Conservation (phyloP, 2,329 filamentous ascomycete genomes). For the Leptoxyphium fumago region DNA sequence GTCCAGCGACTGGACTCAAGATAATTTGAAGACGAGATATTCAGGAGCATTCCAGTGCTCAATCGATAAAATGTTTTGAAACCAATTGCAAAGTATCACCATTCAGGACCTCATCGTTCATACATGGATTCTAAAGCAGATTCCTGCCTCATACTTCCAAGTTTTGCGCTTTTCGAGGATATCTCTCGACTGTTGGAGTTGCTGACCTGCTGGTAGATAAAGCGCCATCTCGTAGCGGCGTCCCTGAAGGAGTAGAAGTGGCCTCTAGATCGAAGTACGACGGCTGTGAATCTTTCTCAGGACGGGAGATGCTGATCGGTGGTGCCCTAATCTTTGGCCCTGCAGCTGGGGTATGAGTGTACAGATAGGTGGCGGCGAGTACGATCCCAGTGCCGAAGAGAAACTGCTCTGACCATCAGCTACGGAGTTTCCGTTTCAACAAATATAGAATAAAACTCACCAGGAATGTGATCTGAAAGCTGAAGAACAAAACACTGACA, state of each 20-base stretch:
- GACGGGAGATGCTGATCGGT: slow-evolving; percentile 54
- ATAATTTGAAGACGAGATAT: too few species aligned
- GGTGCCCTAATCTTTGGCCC: slow-evolving; percentile 36
- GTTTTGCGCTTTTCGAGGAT: slow-evolving; percentile 23
- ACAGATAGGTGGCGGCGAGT: slow-evolving; percentile 70
- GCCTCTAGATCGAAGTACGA: slow-evolving; percentile 28
- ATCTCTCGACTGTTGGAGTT: slow-evolving; percentile 19
- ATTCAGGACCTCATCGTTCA: too few species aligned
- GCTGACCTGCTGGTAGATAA: slow-evolving; percentile 35
- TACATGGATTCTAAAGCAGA: too few species aligned
- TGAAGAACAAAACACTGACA: slow-evolving; percentile 73
- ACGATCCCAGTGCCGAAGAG: slow-evolving; percentile 66
- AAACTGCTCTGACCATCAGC: slow-evolving; percentile 43
- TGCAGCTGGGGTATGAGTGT: slow-evolving; percentile 51
- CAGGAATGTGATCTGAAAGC: slow-evolving; percentile 56
- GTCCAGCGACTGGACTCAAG: too few species aligned
- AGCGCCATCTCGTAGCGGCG: slow-evolving; percentile 28
- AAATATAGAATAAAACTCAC: slow-evolving; percentile 38
- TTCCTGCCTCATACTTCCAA: slow-evolving; percentile 4
- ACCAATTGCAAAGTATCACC: too few species aligned
- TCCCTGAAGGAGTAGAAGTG: slow-evolving; percentile 31
- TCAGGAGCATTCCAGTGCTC: too few species aligned
- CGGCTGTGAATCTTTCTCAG: slow-evolving; percentile 46
- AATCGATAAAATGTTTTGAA: too few species aligned
- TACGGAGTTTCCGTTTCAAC: slow-evolving; percentile 1